phyloP scores from a whole-genome alignment of 1,139 yeast species.

The Protomyces arabidopsidicola region DNA sequence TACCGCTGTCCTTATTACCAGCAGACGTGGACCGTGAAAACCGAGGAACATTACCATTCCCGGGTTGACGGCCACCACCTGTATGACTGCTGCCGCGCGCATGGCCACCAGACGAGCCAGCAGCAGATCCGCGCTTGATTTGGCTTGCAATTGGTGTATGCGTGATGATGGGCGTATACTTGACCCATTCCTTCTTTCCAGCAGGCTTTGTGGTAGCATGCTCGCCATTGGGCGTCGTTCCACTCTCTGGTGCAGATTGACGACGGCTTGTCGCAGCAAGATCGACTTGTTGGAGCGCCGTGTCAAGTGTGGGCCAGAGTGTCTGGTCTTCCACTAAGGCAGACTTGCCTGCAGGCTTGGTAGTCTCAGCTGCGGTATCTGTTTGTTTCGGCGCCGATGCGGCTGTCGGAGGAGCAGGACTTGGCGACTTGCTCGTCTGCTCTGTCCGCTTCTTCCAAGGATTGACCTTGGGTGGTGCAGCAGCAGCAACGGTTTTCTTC shows the following conservation, averaged over 20 bases:
- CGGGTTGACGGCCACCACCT: not conserved
- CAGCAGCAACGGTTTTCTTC: not conserved
- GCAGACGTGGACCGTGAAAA: not conserved
- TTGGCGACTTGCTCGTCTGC: not conserved
- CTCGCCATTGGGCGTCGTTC: not conserved
- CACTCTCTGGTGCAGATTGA: not conserved
- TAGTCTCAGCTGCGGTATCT: not conserved
- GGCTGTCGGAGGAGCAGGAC: not conserved
- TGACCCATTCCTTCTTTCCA: constrained; percentile 29
- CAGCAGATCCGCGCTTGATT: not conserved
- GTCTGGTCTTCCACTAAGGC: constrained; percentile 16
- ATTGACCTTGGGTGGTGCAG: constrained; percentile 22
- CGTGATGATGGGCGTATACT: constrained; percentile 27
- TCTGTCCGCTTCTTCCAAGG: constrained; percentile 12
- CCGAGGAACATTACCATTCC: not conserved
- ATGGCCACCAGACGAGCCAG: not conserved
- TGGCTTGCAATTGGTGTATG: constrained; percentile 14
- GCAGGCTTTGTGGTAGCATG: constrained; percentile 9
- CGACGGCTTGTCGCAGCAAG: not conserved
- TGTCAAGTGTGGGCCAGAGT: constrained; percentile 29
- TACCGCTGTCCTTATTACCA: not conserved
- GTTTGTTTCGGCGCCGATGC: not conserved
- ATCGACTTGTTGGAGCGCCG: constrained; percentile 20
- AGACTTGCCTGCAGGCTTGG: not conserved
- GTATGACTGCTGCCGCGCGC: not conserved